These are phyloP conservation scores for Podila epigama DNA, from an alignment of 192 early-diverging fungal genomes.

Conservation along the genomic window DNA sequence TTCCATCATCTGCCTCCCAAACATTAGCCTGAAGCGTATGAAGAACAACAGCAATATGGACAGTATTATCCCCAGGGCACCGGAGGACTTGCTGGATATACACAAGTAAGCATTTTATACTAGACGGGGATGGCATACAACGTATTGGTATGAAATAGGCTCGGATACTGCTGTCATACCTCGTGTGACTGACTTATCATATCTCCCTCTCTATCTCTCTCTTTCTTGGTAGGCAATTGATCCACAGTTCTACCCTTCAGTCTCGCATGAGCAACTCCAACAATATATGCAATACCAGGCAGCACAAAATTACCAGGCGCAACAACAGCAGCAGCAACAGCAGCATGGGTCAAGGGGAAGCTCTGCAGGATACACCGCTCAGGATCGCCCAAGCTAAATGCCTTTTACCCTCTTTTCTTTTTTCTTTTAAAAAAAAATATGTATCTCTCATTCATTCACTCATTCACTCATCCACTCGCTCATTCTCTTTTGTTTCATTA, in stretches of 20 bases:
- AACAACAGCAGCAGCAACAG: slow-evolving; percentile 22
- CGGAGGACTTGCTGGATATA: slow-evolving; percentile 29
- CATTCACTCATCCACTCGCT: too few relatives aligned
- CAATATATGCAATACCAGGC: slow-evolving; percentile 41
- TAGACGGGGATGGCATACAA: neutral
- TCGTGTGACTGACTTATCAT: neutral
- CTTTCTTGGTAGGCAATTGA: slow-evolving; percentile 11
- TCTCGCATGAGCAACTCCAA: slow-evolving; percentile 37
- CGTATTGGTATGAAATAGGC: neutral
- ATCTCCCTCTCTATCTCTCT: neutral
- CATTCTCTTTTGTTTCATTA: too few relatives aligned
- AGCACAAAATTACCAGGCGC: slow-evolving; percentile 28
- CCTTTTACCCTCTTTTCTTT: neutral
- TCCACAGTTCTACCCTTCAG: slow-evolving; percentile 17
- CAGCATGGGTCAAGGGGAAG: slow-evolving; percentile 8
- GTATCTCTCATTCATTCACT: neutral
- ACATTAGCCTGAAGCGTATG: slow-evolving; percentile 17
- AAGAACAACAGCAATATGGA: slow-evolving; percentile 16
- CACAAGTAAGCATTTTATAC: neutral
- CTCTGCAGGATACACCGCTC: slow-evolving; percentile 8
- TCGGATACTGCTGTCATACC: too few relatives aligned
- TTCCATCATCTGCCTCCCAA: neutral
- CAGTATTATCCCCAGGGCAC: slow-evolving; percentile 32
- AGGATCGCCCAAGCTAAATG: slow-evolving; percentile 9
- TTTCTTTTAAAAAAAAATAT: neutral